Conservation (phyloP, 768 basidiomycete genomes). For the Mycena kentingensis region DNA sequence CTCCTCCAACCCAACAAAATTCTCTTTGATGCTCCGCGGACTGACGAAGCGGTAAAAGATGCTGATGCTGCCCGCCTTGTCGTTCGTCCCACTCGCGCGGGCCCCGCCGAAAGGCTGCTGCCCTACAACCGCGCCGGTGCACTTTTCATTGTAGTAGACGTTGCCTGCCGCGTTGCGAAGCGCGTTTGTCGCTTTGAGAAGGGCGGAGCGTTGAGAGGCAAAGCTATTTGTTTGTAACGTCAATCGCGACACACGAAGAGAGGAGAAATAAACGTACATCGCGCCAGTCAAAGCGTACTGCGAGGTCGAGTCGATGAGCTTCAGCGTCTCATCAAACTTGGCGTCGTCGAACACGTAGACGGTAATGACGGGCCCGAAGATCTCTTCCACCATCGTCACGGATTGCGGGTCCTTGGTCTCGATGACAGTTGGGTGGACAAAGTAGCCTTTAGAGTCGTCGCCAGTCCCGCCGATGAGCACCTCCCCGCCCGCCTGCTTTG, state of each 20-base stretch:
- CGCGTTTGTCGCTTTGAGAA: slow-evolving; percentile 76
- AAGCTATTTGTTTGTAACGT: slow-evolving; percentile 51
- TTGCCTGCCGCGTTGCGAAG: slow-evolving; percentile 94
- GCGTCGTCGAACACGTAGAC: slow-evolving; percentile 89
- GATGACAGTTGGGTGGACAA: slow-evolving; percentile 92
- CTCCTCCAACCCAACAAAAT: slow-evolving; percentile 81
- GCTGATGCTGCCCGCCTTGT: slow-evolving; percentile 88
- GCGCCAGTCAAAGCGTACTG: slow-evolving; percentile 93
- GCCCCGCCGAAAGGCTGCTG: slow-evolving; percentile 98
- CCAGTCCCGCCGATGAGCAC: slow-evolving; percentile 82
- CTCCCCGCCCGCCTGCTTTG: slow-evolving; percentile 87
- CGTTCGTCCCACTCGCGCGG: slow-evolving; percentile 92
- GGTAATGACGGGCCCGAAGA: slow-evolving; percentile 95
- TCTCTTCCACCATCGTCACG: slow-evolving; percentile 90
- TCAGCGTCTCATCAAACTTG: slow-evolving; percentile 83
- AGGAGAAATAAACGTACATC: slow-evolving; percentile 56
- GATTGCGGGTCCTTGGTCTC: slow-evolving; percentile 87
- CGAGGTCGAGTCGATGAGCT: slow-evolving; percentile 84
- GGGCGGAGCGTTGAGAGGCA: slow-evolving; percentile 75
- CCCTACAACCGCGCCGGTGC: slow-evolving; percentile 96
- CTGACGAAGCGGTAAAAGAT: slow-evolving; percentile 78
- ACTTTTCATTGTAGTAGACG: slow-evolving; percentile 98
- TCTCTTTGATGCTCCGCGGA: slow-evolving; percentile 95
- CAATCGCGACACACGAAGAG: neutral
- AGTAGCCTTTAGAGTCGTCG: slow-evolving; percentile 92